Evolutionary conservation across 257 asterid species (phyloP), one percentile per base, ranked within the genome.

Genomic region (Plantago ovata): DNA sequence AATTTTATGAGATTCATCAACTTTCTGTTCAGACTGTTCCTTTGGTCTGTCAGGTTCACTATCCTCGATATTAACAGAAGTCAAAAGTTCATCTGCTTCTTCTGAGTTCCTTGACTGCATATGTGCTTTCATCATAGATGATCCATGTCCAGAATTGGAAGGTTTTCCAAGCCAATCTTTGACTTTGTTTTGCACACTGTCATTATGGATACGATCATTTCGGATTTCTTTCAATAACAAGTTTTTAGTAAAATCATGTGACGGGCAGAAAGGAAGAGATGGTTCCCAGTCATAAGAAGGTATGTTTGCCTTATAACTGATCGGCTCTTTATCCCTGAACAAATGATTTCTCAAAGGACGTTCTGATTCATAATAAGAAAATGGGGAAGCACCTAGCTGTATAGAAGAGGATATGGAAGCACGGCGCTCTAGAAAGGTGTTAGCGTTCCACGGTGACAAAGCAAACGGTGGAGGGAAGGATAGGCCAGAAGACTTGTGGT

Each of bases 181-280:
- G 47, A 54, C 65, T 58, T 38, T 47, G 40, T 64, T 70, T 55
- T 78, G 77, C 62, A 64, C 87, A 53, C 65, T 53, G 54, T 70
- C 56, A 44, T 81, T 79, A 42, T 55, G 80, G 56, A 78, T 54
- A 46, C 93, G 86, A n/a, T 85, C 77, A 49, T 75, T 62, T 7
- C 65, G 79, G 54, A 62, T 57, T 67, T 69, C 78, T 62, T 80
- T 69, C 74, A 73, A 60, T 62, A 84, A 78, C 23, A 89, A 67
- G 14, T 65, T 74, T 45, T 57, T 79, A 20, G 83, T 85, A 40
- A 92, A 65, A 45, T 66, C 72, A 68, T 77, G 81, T 3, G 89
- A 85, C 20, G 98, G 95, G 24, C 63, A 65, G 65, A 87, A 88
- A 72, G 93, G 93, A 65, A 58, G 72, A 41, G 95, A 87, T 43